A percentile compares a stretch with the other conserved stretches of the same genome.
Conservation (phyloP, 2,329 filamentous ascomycete species). For the Cadophora gregata region DNA sequence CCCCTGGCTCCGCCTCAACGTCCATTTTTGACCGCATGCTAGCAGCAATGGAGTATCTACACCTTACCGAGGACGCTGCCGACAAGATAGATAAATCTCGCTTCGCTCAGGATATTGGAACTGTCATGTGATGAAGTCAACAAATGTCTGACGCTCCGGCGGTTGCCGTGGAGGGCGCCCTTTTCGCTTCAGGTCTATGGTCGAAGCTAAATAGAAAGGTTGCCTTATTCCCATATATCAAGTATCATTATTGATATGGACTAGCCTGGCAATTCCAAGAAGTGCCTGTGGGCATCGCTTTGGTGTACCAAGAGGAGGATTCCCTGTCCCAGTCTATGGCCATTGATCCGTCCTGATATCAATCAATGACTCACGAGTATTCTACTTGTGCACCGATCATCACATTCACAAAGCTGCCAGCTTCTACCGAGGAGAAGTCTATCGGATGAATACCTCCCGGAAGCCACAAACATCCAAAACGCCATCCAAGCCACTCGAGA, state of each 20-base stretch:
- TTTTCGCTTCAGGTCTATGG: not conserved
- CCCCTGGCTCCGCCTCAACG: constrained; percentile 59
- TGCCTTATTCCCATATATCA: not conserved
- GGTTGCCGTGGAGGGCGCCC: not conserved
- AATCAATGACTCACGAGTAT: too few relatives aligned
- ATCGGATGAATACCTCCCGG: not conserved
- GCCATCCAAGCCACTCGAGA: not conserved
- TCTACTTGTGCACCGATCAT: too few relatives aligned
- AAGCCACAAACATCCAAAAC: not conserved
- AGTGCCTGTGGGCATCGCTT: too few relatives aligned
- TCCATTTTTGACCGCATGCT: too few relatives aligned
- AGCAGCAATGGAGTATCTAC: too few relatives aligned
- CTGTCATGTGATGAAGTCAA: not conserved
- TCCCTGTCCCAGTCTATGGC: too few relatives aligned
- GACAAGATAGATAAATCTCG: not conserved
- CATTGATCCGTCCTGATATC: too few relatives aligned
- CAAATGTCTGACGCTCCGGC: not conserved
- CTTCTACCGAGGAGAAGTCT: not conserved
- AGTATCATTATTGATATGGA: not conserved
- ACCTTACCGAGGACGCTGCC: too few relatives aligned
- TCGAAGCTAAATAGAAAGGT: not conserved
- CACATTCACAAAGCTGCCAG: too few relatives aligned
- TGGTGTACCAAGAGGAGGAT: too few relatives aligned
- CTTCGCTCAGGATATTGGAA: not conserved
- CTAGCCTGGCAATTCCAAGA: not conserved